Base-by-base conservation (phyloP, 2,329 filamentous ascomycete genomes). In the Cercospora sp. region DNA sequence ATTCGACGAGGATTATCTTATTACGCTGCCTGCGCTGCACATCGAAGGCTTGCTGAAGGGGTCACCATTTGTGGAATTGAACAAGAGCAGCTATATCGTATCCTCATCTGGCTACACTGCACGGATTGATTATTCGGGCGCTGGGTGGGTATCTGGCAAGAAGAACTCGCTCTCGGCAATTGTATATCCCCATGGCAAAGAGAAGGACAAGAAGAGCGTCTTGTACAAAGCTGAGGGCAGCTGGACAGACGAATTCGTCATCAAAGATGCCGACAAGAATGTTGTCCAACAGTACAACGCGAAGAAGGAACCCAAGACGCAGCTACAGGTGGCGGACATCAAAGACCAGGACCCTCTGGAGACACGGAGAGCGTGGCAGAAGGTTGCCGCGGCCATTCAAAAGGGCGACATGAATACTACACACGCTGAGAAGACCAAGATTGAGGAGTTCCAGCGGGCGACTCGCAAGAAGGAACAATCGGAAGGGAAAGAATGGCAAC, bases 141-240 rank as follows among this genome's bases (percentile, higher is more conserved):
- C 93, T 79, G 94, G 94, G 67, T 99, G 94, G 94, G 81, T 99
- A 9, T 93, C 91, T 57, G 95, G 94, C 73, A 97, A 97, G 85
- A 97, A 97, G 84, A 98, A 98, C 83, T 91, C 87, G 66, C 93
- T 98, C 79, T 88, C 85, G 12, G 94, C 93, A 13, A 85, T 85
- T 26, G 79, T 98, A 66, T 93, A 91, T 81, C 91, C 80, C 81
- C 88, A 82, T 70, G 87, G 84, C 70, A 88, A 82, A 81, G 92
- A 90, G 80, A 91, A 90, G 81, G 74, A 74, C 72, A 78, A 78
- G 72, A 66, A 58, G 61, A 90, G 91, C 63, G 86, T 88, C 69
- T 84, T 90, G 60, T 97, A 94, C 84, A 92, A 89, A n/a, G 85
- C 90, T 45, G 89, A 93, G 32, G 95, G 95, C 26, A 92, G 96